Evolutionary conservation across 2,329 filamentous ascomycete genomes (phyloP), one percentile per base, ranked within the genome.

Genomic region (Ascochyta pisi): DNA sequence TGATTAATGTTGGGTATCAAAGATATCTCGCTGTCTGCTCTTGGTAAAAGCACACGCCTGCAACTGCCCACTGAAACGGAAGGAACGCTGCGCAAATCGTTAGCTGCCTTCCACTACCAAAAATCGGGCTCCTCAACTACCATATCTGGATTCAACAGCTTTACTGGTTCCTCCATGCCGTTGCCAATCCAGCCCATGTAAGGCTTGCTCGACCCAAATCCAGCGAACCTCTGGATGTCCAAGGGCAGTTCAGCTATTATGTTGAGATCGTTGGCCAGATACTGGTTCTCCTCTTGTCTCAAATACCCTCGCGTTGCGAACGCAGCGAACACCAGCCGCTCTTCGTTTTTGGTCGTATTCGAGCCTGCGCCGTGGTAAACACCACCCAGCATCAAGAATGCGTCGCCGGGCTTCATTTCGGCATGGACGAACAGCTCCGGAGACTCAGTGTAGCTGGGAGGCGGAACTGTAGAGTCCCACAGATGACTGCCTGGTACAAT

Each of bases 251-350:
- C 42, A 40, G 63, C 57, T 24, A 68, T 63, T 34, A 62, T 62
- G 31, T 67, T 64, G 15, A 66, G 37, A 24, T 62, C 54, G 16
- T 66, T 65, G 15, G 68, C 63, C 13, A 78, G 62, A 7, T 37
- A 77, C 54, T 77, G 74, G 40, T 78, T 78, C 62, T 79, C 76
- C 54, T 78, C 75, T 50, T 76, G 73, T 2, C 75, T 62, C 26
- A 78, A 48, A 44, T 62, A 75, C 3, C 74, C 74, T 27, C 69
- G 60, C 0, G 69, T 74, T 31, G 68, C 66, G 49, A 77, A 78
- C 6, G 64, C 66, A 6, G 67, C 65, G 40, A 70, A 75, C 3
- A 77, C 45, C 1, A 77, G 61, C 6, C 74, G 55, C 29, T 75
- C 60, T 48, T 76, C 64, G 16, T 75, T 61, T 3, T 47, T 2